Evolutionary conservation across 768 basidiomycete species (phyloP), one percentile per base, ranked within the genome.

Genomic region (Auriscalpium orientale): DNA sequence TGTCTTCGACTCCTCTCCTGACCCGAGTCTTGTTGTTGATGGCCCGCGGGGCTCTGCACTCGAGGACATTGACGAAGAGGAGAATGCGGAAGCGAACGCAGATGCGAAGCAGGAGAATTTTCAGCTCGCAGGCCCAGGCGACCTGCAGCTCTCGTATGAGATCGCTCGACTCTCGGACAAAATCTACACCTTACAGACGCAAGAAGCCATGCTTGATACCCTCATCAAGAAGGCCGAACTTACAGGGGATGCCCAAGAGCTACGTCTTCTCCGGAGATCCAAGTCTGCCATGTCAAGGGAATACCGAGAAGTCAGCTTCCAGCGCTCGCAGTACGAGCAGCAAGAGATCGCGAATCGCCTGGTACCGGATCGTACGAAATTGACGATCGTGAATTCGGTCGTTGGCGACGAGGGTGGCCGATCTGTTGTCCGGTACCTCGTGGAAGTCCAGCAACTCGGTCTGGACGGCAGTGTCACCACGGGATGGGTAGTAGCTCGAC

Each of bases 161-260:
- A 95, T 98, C 55, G 76, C 76, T 16, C 82, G 92, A 20, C 76
- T 99, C 2, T 75, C 79, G 18, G 81, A 85, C 46, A 90, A 91
- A 56, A 82, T 98, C 55, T 72, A 74, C 7, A 87, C 88, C 59
- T 72, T 94, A 13, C 82, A 90, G 60, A 78, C 82, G 1, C 97
- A 98, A 63, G 87, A 91, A 54, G 71, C 79, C 37, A 89, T 92
- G 74, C 79, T 99, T 4, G 87, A 90, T 57, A 89, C 85, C 1
- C 74, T 98, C 46, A 91, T 97, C 65, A 90, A 90, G 64, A 95
- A 95, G 68, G 97, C 97, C 1, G 97, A 98, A 66, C 73, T 98
- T 40, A 91, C 91, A 4, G 97, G 95, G 0, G 93, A 91, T 65
- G 83, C 81, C 1, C 85, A 88, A 63, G 95, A 98, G 70, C 79